phyloP scores from a whole-genome alignment of 768 basidiomycete species.

The Rhizopogon salebrosus region DNA sequence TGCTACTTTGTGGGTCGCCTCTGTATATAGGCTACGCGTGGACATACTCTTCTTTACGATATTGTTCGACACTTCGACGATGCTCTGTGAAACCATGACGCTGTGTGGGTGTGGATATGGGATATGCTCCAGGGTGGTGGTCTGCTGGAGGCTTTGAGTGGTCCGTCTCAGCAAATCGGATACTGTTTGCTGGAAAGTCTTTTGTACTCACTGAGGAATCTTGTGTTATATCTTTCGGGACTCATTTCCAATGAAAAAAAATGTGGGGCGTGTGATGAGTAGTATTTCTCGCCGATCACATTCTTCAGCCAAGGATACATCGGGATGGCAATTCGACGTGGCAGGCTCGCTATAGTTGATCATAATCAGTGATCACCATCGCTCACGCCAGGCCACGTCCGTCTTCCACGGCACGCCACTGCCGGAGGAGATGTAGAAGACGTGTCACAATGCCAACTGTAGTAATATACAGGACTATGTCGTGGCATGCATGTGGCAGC shows the following conservation, averaged over 20 bases:
- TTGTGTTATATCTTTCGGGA: not conserved
- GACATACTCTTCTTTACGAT: slow-evolving; percentile 12
- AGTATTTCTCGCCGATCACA: not conserved
- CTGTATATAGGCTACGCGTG: not conserved
- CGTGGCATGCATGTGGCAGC: not conserved
- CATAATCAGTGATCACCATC: not conserved
- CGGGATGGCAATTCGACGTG: not conserved
- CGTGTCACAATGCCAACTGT: not conserved
- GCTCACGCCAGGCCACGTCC: not conserved
- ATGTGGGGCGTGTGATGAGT: not conserved
- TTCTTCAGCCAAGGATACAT: not conserved
- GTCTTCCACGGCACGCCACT: no score
- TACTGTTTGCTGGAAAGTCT: not conserved
- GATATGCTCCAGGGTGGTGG: not conserved
- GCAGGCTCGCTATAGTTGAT: not conserved
- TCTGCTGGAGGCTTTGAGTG: not conserved
- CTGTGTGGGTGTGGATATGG: not conserved
- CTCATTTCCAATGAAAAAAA: not conserved
- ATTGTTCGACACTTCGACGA: not conserved
- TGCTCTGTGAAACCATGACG: slow-evolving; percentile 9
- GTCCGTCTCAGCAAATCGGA: not conserved
- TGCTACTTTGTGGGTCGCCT: not conserved
- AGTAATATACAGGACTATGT: not conserved
- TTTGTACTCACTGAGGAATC: not conserved
- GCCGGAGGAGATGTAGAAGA: not conserved